phyloP scores from a whole-genome alignment of 192 early-diverging fungal genomes.

The Neocallimastix lanati region DNA sequence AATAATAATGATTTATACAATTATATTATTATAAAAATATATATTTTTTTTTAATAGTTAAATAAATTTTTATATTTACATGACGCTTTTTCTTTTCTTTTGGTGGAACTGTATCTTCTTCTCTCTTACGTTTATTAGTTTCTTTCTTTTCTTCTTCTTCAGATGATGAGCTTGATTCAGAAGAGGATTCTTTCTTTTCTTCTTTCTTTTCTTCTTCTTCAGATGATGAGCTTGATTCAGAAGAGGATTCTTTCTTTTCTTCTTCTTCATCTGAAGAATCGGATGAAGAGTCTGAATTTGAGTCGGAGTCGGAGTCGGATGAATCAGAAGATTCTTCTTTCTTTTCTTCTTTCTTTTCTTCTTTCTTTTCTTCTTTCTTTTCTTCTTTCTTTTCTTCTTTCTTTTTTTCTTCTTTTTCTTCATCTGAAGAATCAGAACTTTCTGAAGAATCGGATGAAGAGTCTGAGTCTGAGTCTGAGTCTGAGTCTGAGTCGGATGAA shows the following conservation, averaged over 20 bases:
- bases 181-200: not conserved
- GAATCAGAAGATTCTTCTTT: not conserved
- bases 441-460: not conserved
- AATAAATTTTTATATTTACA: no score
- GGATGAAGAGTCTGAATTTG: not conserved
- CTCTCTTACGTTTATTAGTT: not conserved
- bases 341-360: not conserved
- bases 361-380: not conserved
- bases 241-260: not conserved
- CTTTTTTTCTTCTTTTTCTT: no score
- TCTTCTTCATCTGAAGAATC: no score
- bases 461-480: not conserved
- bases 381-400: not conserved
- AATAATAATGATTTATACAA: no score
- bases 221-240: not conserved
- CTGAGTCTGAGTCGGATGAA: not conserved
- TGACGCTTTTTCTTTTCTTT: not conserved
- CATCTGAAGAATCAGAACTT: no score
- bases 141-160: not conserved
- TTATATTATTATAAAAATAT: no score
- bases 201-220: not conserved
- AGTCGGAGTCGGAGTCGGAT: not conserved
- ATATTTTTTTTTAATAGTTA: no score
- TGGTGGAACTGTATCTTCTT: not conserved
- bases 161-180: not conserved